A percentile compares a stretch with the other conserved stretches of the same genome.
Conservation (phyloP, 2,329 filamentous ascomycete genomes). For the Aspergillus aculeatus region DNA sequence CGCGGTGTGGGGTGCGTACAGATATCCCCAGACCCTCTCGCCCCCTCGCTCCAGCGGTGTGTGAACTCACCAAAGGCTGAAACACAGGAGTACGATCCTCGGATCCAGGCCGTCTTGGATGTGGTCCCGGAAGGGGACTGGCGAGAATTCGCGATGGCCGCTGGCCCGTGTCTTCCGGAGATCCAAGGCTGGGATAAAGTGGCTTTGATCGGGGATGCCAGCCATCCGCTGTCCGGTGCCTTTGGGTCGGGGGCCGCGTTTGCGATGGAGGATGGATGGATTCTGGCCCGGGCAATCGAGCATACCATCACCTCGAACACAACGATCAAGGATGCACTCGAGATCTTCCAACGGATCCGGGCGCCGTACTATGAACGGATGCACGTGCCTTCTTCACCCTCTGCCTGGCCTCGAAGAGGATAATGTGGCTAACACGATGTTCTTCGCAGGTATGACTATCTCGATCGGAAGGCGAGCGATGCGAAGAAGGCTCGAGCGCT, state of each 20-base stretch:
- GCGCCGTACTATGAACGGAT: too few relatives aligned
- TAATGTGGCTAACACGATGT: too few relatives aligned
- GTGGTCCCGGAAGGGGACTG: constrained; percentile 3
- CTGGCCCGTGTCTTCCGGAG: constrained; percentile 2
- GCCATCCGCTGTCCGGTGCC: constrained; percentile 5
- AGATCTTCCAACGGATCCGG: background rate
- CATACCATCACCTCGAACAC: background rate
- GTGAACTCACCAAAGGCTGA: too few relatives aligned
- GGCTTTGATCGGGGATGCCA: constrained; percentile 4
- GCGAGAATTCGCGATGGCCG: constrained; percentile 5
- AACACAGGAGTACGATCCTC: background rate
- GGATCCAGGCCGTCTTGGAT: background rate
- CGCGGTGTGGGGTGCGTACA: background rate
- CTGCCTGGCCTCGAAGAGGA: too few relatives aligned
- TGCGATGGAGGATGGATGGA: constrained; percentile 11
- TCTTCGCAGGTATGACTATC: too few relatives aligned
- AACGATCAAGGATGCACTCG: background rate
- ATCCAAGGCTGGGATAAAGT: background rate
- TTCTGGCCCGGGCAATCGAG: constrained; percentile 6
- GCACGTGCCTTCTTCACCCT: too few relatives aligned
- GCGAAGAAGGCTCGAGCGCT: too few relatives aligned
- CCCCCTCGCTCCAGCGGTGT: too few relatives aligned
- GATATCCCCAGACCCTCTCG: background rate
- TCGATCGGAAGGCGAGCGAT: too few relatives aligned
- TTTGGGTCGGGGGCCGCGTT: constrained; percentile 8